Base-by-base conservation (phyloP, 129 eudicot species). In the Flaveria trinervia region DNA sequence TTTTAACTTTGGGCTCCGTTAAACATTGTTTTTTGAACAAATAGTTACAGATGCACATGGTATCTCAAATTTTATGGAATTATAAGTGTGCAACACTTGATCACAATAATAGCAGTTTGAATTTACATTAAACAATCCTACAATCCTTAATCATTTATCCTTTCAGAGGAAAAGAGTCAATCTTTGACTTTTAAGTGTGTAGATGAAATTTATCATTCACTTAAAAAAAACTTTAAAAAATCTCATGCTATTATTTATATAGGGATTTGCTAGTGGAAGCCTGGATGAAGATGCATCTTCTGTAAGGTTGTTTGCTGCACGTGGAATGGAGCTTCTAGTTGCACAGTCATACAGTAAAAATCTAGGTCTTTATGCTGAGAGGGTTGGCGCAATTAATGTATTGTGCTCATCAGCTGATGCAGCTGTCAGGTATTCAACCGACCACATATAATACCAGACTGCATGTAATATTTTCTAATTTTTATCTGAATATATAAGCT, bases 241-340 rank as follows among this genome's bases (percentile, higher is more conserved):
- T 61, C 41, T 61, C n/a, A 13, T 26, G 18, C 28, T 61, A 13
- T 59, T 23, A 33, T 14, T 15, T 33, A 36, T 85, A 30, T 79
- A 94, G 99, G 99, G 99, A 74, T 94, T 94, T 82, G 99, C 99
- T 33, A 94, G 99, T 80, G 99, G 99, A 68, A 94, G 97, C 78
- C 99, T 94, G 2, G 99, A 94, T 73, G 89, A 82, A 82, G 99
- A 94, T 80, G 99, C 99, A 30, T 91, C 97, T 28, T 94, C 99
- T 7, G 99, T 94, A 78, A 86, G 97, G 66, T 73, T 89, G 76
- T 94, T 94, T 88, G 99, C 97, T 72, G 93, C 88, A 16, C 92
- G 99, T 56, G 99, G 99, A 14, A 86, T 94, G 93, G 99, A 94
- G 91, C 87, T 91, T 86, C 60, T 94, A 54, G 88, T 91, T 70